A percentile compares a stretch with the other conserved stretches of the same genome.
phyloP scores from a whole-genome alignment of 2,329 filamentous ascomycete species.

The Penicillium brasilianum region DNA sequence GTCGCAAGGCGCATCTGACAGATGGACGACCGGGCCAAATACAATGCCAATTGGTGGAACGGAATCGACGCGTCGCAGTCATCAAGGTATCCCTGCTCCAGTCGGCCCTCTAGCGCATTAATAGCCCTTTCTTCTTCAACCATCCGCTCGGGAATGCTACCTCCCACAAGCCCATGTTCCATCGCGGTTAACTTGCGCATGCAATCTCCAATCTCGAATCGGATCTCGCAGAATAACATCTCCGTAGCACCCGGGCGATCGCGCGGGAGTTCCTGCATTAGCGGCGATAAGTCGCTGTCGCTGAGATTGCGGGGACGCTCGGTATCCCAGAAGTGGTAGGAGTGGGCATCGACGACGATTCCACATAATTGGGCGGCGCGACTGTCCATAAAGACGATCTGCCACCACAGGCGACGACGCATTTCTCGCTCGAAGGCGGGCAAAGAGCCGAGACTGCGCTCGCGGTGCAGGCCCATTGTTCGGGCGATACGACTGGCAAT shows the following conservation, averaged over 20 bases:
- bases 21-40: neutral
- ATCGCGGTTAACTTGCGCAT: conserved; percentile 33
- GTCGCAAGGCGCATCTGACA: neutral
- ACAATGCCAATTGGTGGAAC: neutral
- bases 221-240: conserved; percentile 50
- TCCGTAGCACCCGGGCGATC: conserved; percentile 37
- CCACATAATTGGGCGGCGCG: neutral
- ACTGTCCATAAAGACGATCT: conserved; percentile 2
- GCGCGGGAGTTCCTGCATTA: neutral
- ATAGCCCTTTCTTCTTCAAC: neutral
- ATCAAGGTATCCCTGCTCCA: neutral
- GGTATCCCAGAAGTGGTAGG: neutral
- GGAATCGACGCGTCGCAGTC: neutral
- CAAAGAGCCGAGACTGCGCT: neutral
- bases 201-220: conserved; percentile 50
- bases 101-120: neutral
- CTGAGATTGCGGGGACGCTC: neutral
- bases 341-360: neutral
- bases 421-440: neutral
- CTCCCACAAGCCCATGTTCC: conserved; percentile 3
- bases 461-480: neutral
- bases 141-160: neutral
- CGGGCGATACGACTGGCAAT: neutral
- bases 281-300: neutral
- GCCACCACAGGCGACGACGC: neutral